Evolutionary conservation across 2,329 filamentous ascomycete species (phyloP), one percentile per base, ranked within the genome.

Genomic region (Zarea fungicola): DNA sequence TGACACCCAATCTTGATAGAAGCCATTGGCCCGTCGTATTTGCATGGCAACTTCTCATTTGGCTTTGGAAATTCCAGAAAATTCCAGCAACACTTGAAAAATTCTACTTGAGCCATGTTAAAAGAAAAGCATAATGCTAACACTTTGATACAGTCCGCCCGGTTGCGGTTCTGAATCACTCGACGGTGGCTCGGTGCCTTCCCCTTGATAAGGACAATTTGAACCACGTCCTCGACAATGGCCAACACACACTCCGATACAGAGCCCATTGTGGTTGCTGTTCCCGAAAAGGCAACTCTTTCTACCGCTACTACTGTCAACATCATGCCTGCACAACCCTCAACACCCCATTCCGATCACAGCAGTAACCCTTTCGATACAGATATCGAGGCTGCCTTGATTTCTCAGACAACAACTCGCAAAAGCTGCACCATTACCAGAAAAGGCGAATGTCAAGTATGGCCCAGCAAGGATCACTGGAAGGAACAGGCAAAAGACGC

Each of bases 381-480:
- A 5, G 78, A 82, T 54, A 67, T 81, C 42, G 78, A 82, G 60
- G 77, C 75, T 29, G 72, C 75, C 64, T 62, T 73, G 37, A 66
- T 73, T 13, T 58, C 65, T 37, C 60, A 59, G 41, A 67, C 65
- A 50, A 60, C 59, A 19, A 55, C 59, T 6, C 54, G 60, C n/a
- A 56, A 52, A 43, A 61, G 58, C 31, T 54, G 44, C 40, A 31
- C 59, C 8, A 51, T 61, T 23, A 53, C 55, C 18, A 56, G 71
- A 47, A 70, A 70, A 52, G 65, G 61, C 43, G 77, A 83, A 52
- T 76, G 73, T 57, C 69, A 75, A 37, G 77, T 81, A 16, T 84
- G 80, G 80, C 80, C 80, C 5, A 75, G 76, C 49, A 74, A 79
- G 59, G 71, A 75, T 21, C 74, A 81, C 59, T 82, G 80, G 78